Evolutionary conservation across 1,139 yeast genomes (phyloP).

Genomic region (Taiozyma sp.): DNA sequence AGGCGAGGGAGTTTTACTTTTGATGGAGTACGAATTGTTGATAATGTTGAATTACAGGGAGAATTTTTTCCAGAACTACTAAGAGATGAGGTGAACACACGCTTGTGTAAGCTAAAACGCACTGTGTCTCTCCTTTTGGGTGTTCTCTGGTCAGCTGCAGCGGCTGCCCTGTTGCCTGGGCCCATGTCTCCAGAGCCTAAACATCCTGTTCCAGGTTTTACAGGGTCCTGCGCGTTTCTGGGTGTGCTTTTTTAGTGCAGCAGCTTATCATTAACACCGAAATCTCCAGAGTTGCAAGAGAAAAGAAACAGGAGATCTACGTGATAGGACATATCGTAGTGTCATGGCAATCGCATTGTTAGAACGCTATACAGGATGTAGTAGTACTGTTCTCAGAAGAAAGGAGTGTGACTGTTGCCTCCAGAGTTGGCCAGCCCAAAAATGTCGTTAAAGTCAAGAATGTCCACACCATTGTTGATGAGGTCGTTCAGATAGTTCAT

Average conservation of each 20-base stretch:
- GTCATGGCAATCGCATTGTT: not conserved
- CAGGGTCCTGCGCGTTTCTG: not conserved
- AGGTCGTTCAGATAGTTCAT: conserved; percentile 1
- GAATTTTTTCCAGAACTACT: not conserved
- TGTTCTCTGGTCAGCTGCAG: not conserved
- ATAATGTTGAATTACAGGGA: not conserved
- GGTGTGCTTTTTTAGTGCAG: not conserved
- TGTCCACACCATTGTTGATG: conserved; percentile 4
- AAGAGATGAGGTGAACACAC: not conserved
- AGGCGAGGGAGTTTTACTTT: not conserved
- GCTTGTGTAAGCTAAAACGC: not conserved
- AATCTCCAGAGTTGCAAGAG: not conserved
- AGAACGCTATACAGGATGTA: not conserved
- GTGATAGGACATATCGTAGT: not conserved
- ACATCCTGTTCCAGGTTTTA: not conserved
- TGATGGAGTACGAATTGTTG: not conserved
- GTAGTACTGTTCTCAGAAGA: not conserved
- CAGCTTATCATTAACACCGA: not conserved
- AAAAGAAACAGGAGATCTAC: not conserved
- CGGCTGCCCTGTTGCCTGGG: not conserved
- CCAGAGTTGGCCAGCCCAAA: not conserved
- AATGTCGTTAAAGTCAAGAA: conserved; percentile 4
- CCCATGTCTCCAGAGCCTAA: not conserved
- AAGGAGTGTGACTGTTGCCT: not conserved
- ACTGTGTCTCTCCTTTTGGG: not conserved